Conservation (phyloP, 345 rosid genomes). For the Odontarrhena argentea region DNA sequence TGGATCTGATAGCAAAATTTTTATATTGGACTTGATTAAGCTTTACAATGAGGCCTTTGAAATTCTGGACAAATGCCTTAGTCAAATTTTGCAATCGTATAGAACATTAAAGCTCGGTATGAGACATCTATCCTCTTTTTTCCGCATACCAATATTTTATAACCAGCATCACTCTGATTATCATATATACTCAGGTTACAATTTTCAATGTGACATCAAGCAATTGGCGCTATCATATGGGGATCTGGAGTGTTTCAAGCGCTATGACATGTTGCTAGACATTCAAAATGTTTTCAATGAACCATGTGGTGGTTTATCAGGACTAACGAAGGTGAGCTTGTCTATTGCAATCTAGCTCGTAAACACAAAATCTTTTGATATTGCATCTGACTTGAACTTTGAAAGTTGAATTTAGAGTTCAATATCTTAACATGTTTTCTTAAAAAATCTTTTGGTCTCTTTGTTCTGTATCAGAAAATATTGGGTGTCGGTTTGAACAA, state of each 20-base stretch:
- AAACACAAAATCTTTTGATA: conserved; percentile 2
- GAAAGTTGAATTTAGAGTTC: not conserved
- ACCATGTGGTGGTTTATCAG: conserved; percentile 75
- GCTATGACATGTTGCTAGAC: conserved; percentile 81
- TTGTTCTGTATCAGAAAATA: conserved; percentile 58
- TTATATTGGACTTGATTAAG: conserved; percentile 88
- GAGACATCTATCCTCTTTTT: conserved; percentile 22
- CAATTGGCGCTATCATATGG: conserved; percentile 70
- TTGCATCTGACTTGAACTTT: not conserved
- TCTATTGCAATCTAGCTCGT: not conserved
- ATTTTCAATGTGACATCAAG: conserved; percentile 76
- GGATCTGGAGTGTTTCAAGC: conserved; percentile 76
- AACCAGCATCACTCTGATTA: conserved; percentile 7
- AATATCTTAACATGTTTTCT: not conserved
- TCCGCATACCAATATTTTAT: conserved; percentile 1
- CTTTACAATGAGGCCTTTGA: conserved; percentile 65
- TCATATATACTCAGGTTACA: conserved; percentile 62
- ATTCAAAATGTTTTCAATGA: conserved; percentile 75
- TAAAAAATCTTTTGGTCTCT: not conserved
- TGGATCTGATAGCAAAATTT: conserved; percentile 68
- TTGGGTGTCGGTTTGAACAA: conserved; percentile 89
- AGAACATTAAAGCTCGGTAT: conserved; percentile 84
- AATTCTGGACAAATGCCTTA: conserved; percentile 64
- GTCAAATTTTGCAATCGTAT: conserved; percentile 74
- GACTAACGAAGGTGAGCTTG: conserved; percentile 70